Evolutionary conservation across 352 stramenopile genomes (phyloP), one percentile per base, ranked within the genome.

Genomic region (Stramenopiles sp.): DNA sequence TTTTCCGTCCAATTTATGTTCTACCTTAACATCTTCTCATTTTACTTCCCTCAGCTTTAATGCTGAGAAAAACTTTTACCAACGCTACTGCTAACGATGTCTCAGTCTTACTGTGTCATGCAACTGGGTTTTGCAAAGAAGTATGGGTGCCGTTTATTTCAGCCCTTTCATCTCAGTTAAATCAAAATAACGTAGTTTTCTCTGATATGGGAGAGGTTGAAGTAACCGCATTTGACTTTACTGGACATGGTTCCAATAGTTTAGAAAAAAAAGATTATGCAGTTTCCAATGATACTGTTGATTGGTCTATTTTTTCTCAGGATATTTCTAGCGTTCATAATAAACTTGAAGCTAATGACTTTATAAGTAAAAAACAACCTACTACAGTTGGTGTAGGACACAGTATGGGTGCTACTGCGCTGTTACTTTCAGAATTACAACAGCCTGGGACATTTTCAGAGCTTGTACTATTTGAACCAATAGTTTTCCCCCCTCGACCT

Each of bases 391-490:
- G 10, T n/a, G 26, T 32, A 32, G 26, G 26, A 32, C 26, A 32
- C 26, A n/a, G 10, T n/a, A 32, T 32, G 26, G 26, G 26, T 32
- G 26, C 10, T n/a, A 32, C 26, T 32, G 26, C 26, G n/a, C n/a
- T 32, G 10, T 32, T 32, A 32, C 10, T n/a, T 15, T n/a, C 15
- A n/a, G 26, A 32, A 15, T 15, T n/a, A 32, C 26, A 15, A 32
- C n/a, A 32, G 10, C 26, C 26, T n/a, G 26, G 26, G 26, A 32
- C 26, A 32, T 32, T 32, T 15, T 15, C n/a, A n/a, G 15, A 15
- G 26, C n/a, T 32, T n/a, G 26, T 32, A 15, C 15, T n/a, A n/a
- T 32, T 32, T 15, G 26, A 32, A 32, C 26, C 26, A n/a, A 32
- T 32, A 32, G 26, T 32, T n/a, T 32, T 32, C 26, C 26, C 26